Evolutionary conservation across 2,329 filamentous ascomycete genomes (phyloP), one percentile per base, ranked within the genome.

Genomic region (Colletotrichum limetticola): DNA sequence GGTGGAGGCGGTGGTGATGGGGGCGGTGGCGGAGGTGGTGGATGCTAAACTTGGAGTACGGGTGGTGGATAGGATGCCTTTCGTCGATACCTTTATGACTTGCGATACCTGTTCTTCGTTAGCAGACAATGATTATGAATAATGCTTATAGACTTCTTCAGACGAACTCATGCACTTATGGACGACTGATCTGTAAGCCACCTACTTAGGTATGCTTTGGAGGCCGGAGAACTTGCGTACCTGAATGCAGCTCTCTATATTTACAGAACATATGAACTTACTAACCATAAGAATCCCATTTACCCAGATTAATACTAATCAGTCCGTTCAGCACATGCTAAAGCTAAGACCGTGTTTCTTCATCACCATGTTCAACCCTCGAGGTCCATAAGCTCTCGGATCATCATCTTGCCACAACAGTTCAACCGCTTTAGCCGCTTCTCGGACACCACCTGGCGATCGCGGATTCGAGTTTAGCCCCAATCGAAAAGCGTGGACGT

Each of bases 261-360:
- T 22, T 46, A 12, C 14, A 7, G 3, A 16, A 16, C 37, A 14
- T 42, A 3, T 19, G 5, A 16, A 6, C 0, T 16, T 42, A 16
- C 37, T 16, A 42, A 19, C 5, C 37, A 7, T 0, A 42, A 3
- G 5, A 7, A 16, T 16, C 5, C 37, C 16, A 42, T 16, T 42
- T 6, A 3, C 37, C 14, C 12, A 35, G 9, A 4, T 12, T 35
- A 22, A 22, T 22, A 35, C 32, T 35, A 12, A 11, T 1, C 1
- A 35, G 32, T 42, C 37, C 42, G 19, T 19, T 68, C 14, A 64
- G 22, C 59, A 61, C 66, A 68, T 57, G 11, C 59, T 35, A 19
- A 68, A 49, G 16, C 59, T 64, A 1, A 68, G 14, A 2, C 32
- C 66, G 6, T 64, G 49, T n/a, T 64, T 64, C 59, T 64, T 68